Percentiles rank a stretch among this genome's conserved stretches.
phyloP scores from a whole-genome alignment of 129 eudicot genomes.

The Lactuca saligna region DNA sequence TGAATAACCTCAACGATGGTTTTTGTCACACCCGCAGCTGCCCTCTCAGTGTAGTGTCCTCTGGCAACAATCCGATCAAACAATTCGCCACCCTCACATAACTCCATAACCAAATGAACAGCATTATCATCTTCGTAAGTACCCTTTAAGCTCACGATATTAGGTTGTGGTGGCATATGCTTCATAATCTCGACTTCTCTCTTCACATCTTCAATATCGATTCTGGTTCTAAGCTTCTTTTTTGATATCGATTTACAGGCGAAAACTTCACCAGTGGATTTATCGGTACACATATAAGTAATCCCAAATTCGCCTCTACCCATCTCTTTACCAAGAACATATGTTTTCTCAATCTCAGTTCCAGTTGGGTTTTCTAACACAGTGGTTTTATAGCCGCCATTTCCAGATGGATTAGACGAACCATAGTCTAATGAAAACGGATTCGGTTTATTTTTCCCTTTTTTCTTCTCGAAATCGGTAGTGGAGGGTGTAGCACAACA shows the following conservation, averaged over 20 bases:
- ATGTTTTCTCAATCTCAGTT: constrained; percentile 49
- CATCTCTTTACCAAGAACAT: constrained; percentile 76
- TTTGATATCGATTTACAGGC: constrained; percentile 93
- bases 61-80: constrained; percentile 90
- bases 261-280: constrained; percentile 49
- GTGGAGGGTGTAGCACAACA: constrained; percentile 70
- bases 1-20: constrained; percentile 89
- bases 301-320: constrained; percentile 94
- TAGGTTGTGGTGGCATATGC: constrained; percentile 73
- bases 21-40: constrained; percentile 71
- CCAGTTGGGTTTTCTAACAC: constrained; percentile 84
- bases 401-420: constrained; percentile 25
- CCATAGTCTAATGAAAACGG: constrained; percentile 64
- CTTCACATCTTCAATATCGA: constrained; percentile 88
- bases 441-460: constrained; percentile 63
- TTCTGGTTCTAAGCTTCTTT: constrained; percentile 76
- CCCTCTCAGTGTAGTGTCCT: constrained; percentile 92
- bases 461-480: constrained; percentile 36
- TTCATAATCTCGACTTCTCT: constrained; percentile 94
- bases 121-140: constrained; percentile 87
- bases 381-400: constrained; percentile 53
- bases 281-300: constrained; percentile 82
- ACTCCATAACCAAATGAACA: constrained; percentile 90
- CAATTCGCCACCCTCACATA: constrained; percentile 93
- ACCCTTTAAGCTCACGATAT: constrained; percentile 76